Conservation (phyloP, 257 asterid species). For the Fraxinus pennsylvanica region DNA sequence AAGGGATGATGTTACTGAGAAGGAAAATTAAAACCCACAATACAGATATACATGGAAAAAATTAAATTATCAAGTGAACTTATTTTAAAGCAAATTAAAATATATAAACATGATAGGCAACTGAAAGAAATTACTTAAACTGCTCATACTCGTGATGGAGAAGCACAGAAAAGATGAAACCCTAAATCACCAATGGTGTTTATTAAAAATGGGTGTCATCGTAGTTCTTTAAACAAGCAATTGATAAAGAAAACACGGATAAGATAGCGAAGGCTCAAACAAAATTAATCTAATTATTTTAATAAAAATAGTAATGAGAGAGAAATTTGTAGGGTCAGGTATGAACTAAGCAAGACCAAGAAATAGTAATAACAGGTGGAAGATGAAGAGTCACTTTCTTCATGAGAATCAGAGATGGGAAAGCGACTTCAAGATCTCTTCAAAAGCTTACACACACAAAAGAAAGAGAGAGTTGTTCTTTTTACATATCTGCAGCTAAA, state of each 20-base stretch:
- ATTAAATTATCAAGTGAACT: neutral
- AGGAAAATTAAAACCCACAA: neutral
- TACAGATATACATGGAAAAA: neutral
- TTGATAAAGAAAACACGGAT: conserved; percentile 7
- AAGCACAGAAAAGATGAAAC: neutral
- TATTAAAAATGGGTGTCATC: neutral
- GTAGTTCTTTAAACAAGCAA: neutral
- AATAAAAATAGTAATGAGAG: neutral
- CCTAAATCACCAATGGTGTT: conserved; percentile 1
- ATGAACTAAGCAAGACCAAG: conserved; percentile 5
- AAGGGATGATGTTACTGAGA: neutral
- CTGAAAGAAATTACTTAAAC: neutral
- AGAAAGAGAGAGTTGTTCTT: neutral
- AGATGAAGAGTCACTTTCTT: conserved; percentile 54
- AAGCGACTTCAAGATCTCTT: conserved; percentile 36
- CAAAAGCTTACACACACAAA: neutral
- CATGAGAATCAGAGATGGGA: conserved; percentile 65
- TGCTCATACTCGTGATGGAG: neutral
- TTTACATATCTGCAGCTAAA: neutral
- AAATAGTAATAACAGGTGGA: neutral
- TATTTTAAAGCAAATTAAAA: too few species aligned
- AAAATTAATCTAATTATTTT: neutral
- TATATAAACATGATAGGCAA: too few species aligned
- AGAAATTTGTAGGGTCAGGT: neutral
- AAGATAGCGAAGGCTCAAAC: neutral